phyloP scores from a whole-genome alignment of 257 asterid species.

The Gynochthodes officinalis region DNA sequence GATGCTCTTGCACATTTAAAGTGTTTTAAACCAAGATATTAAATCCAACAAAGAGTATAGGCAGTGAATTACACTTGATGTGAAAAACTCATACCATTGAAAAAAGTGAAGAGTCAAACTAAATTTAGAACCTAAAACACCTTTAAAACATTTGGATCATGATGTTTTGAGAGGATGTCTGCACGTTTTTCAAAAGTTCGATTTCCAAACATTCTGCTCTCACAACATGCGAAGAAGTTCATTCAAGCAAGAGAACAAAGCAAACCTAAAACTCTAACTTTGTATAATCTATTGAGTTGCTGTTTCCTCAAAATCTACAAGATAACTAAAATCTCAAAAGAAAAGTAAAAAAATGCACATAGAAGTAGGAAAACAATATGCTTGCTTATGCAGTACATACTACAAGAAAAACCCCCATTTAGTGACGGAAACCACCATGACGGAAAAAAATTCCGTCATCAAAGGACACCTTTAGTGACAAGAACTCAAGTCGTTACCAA shows the following conservation, averaged over 20 bases:
- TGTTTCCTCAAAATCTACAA: slow-evolving; percentile 49
- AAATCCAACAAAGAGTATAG: neutral
- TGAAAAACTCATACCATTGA: neutral
- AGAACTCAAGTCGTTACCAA: too few species aligned
- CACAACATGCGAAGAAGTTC: neutral
- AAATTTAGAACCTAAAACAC: slow-evolving; percentile 27
- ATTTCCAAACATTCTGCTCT: slow-evolving; percentile 24
- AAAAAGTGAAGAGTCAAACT: neutral
- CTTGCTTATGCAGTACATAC: slow-evolving; percentile 87
- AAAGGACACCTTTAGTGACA: too few species aligned
- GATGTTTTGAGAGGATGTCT: slow-evolving; percentile 77
- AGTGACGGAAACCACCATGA: too few species aligned
- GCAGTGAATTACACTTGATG: neutral
- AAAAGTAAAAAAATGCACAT: slow-evolving; percentile 1
- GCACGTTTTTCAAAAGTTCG: slow-evolving; percentile 39
- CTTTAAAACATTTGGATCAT: slow-evolving; percentile 78
- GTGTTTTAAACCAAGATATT: neutral
- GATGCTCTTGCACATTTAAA: slow-evolving; percentile 64
- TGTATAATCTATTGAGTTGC: slow-evolving; percentile 80
- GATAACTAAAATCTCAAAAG: slow-evolving; percentile 5
- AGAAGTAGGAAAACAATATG: slow-evolving; percentile 23
- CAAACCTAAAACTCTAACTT: slow-evolving; percentile 83
- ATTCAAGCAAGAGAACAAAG: slow-evolving; percentile 11
- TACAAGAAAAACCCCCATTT: too few species aligned
- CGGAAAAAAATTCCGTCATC: too few species aligned